These are phyloP conservation scores for Solanum medicagineum DNA, from an alignment of 257 asterid genomes.

Conservation along the genomic window DNA sequence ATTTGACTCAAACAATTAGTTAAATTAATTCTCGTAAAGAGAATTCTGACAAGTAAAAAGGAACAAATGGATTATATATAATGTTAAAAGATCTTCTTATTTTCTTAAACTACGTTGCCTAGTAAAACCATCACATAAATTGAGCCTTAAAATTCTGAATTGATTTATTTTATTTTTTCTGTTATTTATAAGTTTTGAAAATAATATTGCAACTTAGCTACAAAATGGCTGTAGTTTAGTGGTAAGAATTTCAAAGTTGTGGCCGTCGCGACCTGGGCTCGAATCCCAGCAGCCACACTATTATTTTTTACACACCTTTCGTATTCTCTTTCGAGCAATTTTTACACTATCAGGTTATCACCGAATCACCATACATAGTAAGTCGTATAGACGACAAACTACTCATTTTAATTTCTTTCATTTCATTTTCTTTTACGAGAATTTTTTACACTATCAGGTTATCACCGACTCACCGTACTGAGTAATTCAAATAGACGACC, in stretches of 20 bases:
- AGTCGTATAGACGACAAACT: constrained; percentile 10
- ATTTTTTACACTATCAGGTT: not conserved
- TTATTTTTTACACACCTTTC: not conserved
- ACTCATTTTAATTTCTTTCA: not conserved
- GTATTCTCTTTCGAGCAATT: not conserved
- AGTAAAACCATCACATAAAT: not conserved
- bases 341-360: no score
- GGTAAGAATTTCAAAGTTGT: constrained; percentile 88
- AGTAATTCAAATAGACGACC: no score
- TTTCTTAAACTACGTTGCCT: not conserved
- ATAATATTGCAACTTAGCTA: no score
- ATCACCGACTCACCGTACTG: no score
- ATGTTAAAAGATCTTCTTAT: not conserved
- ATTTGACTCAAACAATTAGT: not conserved
- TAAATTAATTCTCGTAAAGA: not conserved
- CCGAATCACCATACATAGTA: no score
- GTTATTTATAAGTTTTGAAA: no score
- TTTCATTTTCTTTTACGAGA: not conserved
- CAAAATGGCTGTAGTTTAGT: not conserved
- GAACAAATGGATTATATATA: not conserved
- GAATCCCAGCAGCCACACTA: constrained; percentile 99
- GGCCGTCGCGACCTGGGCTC: constrained; percentile 99
- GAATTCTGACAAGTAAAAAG: not conserved
- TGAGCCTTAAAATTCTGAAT: not conserved
- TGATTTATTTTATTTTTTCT: not conserved